Conservation (phyloP, 2,329 filamentous ascomycete species). For the Ramularia endophylla region DNA sequence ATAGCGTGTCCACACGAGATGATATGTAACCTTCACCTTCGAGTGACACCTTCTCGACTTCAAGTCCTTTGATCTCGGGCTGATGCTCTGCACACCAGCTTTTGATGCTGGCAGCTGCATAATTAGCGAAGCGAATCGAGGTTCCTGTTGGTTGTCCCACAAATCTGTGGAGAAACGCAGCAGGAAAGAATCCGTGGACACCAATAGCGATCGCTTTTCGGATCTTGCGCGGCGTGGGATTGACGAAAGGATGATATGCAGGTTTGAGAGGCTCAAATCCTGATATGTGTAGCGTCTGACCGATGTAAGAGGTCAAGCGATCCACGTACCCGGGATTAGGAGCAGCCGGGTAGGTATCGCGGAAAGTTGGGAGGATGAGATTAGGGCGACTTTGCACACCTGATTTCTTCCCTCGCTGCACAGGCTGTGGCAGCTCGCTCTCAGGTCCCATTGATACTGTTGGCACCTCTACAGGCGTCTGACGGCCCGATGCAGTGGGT, state of each 20-base stretch:
- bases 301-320: slow-evolving; percentile 32
- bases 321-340: slow-evolving; percentile 42
- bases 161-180: slow-evolving; percentile 77
- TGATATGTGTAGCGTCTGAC: slow-evolving; percentile 29
- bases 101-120: slow-evolving; percentile 75
- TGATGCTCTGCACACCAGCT: slow-evolving; percentile 65
- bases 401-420: slow-evolving; percentile 22
- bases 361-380: slow-evolving; percentile 63
- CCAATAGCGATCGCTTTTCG: slow-evolving; percentile 88
- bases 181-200: slow-evolving; percentile 90
- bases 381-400: slow-evolving; percentile 44
- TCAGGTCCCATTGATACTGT: slow-evolving; percentile 8
- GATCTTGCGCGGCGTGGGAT: slow-evolving; percentile 61
- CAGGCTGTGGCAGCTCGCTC: slow-evolving; percentile 12
- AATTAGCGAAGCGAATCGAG: slow-evolving; percentile 85
- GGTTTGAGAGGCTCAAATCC: slow-evolving; percentile 44
- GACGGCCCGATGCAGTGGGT: slow-evolving; percentile 15
- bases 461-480: slow-evolving; percentile 17
- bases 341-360: slow-evolving; percentile 54
- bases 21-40: slow-evolving; percentile 91
- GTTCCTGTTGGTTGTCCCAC: slow-evolving; percentile 94
- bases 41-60: slow-evolving; percentile 89
- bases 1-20: slow-evolving; percentile 84
- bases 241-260: slow-evolving; percentile 61
- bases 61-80: slow-evolving; percentile 61